Conservation (phyloP, 345 rosid species). For the Linum tenue region DNA sequence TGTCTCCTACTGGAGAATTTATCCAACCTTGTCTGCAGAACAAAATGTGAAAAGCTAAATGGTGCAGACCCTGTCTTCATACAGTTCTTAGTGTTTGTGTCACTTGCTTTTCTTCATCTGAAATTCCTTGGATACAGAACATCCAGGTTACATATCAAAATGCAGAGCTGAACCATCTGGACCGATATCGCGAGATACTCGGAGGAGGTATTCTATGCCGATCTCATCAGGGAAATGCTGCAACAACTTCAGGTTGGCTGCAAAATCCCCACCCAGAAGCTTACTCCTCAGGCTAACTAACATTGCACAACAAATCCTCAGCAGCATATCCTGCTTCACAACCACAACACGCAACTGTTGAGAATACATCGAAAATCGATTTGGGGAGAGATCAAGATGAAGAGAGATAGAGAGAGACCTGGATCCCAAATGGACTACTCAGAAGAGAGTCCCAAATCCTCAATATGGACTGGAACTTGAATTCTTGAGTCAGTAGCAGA, state of each 20-base stretch:
- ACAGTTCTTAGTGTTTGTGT: no score
- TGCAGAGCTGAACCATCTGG: slow-evolving; percentile 39
- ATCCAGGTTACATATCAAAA: slow-evolving; percentile 18
- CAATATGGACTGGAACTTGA: slow-evolving; percentile 45
- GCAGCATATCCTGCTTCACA: slow-evolving; percentile 62
- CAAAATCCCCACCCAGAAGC: slow-evolving; percentile 51
- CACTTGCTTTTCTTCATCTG: no score
- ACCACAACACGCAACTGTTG: background rate
- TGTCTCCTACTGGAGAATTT: no score
- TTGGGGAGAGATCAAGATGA: background rate
- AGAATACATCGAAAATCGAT: background rate
- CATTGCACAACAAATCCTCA: slow-evolving; percentile 65
- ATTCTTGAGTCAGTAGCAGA: slow-evolving; percentile 64
- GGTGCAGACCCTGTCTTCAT: no score
- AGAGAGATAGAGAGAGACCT: slow-evolving; percentile 27
- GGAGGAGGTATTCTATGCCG: slow-evolving; percentile 44
- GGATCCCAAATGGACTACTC: slow-evolving; percentile 52
- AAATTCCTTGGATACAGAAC: no score
- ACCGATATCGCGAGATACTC: slow-evolving; percentile 44
- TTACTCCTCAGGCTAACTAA: slow-evolving; percentile 43
- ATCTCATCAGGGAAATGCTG: slow-evolving; percentile 50
- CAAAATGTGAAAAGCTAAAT: no score
- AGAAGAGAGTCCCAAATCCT: slow-evolving; percentile 74
- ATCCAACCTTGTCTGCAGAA: no score
- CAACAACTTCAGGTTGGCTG: slow-evolving; percentile 49